These are phyloP conservation scores for Globisporangium recalcitrans DNA, from an alignment of 352 stramenopile species.

Conservation along the genomic window DNA sequence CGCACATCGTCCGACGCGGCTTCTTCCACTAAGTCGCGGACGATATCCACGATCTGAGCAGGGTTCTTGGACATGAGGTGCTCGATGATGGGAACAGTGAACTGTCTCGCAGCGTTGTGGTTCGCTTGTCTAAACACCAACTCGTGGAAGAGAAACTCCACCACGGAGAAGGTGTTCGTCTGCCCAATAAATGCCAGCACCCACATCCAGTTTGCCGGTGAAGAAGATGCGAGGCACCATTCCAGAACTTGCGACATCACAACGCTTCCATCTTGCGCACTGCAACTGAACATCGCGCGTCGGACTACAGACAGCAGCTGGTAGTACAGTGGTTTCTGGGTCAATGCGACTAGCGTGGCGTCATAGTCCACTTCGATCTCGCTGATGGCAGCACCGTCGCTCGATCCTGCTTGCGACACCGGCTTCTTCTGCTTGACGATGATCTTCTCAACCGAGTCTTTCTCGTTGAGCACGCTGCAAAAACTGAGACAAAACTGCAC, in stretches of 20 bases:
- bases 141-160: conserved; percentile 45
- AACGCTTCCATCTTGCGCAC: conserved; percentile 17
- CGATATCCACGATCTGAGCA: conserved; percentile 43
- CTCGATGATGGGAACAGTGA: conserved; percentile 36
- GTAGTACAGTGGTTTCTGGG: conserved; percentile 40
- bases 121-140: conserved; percentile 17
- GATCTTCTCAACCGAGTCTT: conserved; percentile 30
- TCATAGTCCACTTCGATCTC: conserved; percentile 25
- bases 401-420: background rate
- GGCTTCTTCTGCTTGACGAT: conserved; percentile 17
- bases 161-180: conserved; percentile 35
- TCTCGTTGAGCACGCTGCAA: conserved; percentile 32
- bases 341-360: conserved; percentile 30
- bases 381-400: background rate
- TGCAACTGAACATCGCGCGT: conserved; percentile 30
- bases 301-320: conserved; percentile 37
- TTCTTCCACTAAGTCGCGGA: conserved; percentile 37
- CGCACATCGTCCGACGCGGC: background rate
- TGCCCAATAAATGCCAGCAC: conserved; percentile 38
- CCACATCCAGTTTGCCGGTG: conserved; percentile 44
- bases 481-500: conserved; percentile 41
- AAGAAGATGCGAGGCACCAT: conserved; percentile 31
- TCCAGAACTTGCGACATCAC: conserved; percentile 39
- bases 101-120: background rate
- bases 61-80: conserved; percentile 30